phyloP scores from a whole-genome alignment of 164 flowering plant species.

The Chloranthus sessilifolius region DNA sequence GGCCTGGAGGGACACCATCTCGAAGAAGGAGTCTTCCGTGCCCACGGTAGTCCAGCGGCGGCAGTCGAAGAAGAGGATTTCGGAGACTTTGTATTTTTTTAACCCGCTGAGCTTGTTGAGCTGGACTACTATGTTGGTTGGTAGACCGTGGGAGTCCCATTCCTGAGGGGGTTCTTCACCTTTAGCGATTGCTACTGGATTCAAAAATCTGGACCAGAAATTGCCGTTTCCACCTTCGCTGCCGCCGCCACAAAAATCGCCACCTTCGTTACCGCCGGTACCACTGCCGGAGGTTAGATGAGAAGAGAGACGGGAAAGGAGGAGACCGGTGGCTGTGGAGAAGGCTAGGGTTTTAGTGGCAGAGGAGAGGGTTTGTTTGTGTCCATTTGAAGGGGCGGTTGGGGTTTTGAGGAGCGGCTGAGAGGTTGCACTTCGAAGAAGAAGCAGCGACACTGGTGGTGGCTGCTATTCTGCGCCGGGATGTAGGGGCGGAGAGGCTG shows the following conservation, averaged over 20 bases:
- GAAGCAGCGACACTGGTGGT: constrained; percentile 3
- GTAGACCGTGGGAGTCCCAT: constrained; percentile 89
- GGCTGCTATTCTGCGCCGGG: constrained; percentile 3
- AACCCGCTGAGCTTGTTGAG: constrained; percentile 75
- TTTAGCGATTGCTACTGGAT: constrained; percentile 49
- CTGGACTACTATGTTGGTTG: constrained; percentile 67
- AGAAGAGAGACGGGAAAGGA: too few species aligned
- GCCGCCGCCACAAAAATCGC: constrained; percentile 31
- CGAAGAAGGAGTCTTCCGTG: constrained; percentile 83
- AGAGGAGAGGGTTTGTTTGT: constrained; percentile 2
- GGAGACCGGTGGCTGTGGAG: constrained; percentile 27
- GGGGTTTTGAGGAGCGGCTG: too few species aligned
- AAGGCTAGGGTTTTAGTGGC: constrained; percentile 33
- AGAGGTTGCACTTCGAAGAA: constrained; percentile 17
- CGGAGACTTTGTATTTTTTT: constrained; percentile 75
- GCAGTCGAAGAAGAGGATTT: constrained; percentile 62
- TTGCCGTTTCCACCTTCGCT: constrained; percentile 31
- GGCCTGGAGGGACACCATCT: constrained; percentile 80
- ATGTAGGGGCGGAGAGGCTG: background rate
- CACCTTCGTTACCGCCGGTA: constrained; percentile 23
- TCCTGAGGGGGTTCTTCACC: constrained; percentile 39
- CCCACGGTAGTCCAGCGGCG: constrained; percentile 40
- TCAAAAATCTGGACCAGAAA: constrained; percentile 49
- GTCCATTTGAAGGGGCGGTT: constrained; percentile 6
- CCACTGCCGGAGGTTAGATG: constrained; percentile 19